Percentiles rank a stretch among this genome's conserved stretches.
Conservation (phyloP, 1,284 basidiomycete species). For the Rhodotorula sp. region DNA sequence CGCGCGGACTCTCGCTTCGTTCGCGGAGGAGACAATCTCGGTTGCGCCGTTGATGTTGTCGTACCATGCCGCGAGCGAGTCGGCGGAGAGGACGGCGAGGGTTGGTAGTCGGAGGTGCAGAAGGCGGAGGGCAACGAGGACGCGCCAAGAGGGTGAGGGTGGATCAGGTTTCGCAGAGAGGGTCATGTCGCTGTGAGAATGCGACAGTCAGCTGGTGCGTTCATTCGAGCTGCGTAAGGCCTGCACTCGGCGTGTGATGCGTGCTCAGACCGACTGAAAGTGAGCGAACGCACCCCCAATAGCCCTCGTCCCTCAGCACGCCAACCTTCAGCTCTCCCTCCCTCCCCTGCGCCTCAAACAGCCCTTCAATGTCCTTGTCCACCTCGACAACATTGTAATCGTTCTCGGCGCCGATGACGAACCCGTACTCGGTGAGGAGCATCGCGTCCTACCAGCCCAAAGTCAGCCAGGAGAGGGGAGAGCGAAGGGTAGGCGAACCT, state of each 20-base stretch:
- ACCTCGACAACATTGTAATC: conserved; percentile 40
- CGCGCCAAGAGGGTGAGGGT: conserved; percentile 33
- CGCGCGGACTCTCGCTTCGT: conserved; percentile 27
- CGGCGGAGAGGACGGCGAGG: not conserved
- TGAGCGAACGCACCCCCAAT: conserved; percentile 27
- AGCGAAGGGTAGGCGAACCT: not conserved
- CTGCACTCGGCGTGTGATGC: not conserved
- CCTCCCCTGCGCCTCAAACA: conserved; percentile 36
- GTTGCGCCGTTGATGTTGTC: conserved; percentile 30
- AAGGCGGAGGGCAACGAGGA: conserved; percentile 38
- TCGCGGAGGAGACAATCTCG: conserved; percentile 34
- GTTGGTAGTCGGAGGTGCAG: conserved; percentile 29
- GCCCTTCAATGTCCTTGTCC: conserved; percentile 28
- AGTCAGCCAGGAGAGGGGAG: not conserved
- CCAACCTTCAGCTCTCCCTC: conserved; percentile 34
- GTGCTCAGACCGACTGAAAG: not conserved
- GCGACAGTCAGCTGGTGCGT: too few relatives aligned
- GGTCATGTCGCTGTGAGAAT: conserved; percentile 24
- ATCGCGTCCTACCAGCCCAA: conserved; percentile 30
- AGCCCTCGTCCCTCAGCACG: conserved; percentile 27
- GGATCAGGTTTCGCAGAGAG: conserved; percentile 1
- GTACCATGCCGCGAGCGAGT: conserved; percentile 32
- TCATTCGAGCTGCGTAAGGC: too few relatives aligned
- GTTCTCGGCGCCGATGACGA: conserved; percentile 39
- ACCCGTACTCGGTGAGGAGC: conserved; percentile 45